These are phyloP conservation scores for Termitomyces sp. DNA, from an alignment of 768 basidiomycete genomes.

Conservation along the genomic window DNA sequence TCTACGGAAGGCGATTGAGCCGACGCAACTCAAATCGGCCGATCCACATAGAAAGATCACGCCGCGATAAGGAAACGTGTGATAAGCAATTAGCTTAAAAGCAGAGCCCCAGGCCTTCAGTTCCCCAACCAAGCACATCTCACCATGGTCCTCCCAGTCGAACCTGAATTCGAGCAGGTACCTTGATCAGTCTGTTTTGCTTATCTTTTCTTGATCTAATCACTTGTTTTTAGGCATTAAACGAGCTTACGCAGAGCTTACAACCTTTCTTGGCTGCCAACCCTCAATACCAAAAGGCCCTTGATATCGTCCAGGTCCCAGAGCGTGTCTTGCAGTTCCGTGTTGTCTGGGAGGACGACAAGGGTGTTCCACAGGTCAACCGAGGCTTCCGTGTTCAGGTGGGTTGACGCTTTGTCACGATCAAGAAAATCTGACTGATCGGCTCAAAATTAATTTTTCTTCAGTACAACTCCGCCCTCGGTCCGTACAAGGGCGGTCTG, in stretches of 20 bases:
- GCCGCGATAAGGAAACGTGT: neutral
- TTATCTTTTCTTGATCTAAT: neutral
- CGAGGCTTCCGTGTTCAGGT: constrained; percentile 72
- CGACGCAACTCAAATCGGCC: neutral
- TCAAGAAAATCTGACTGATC: neutral
- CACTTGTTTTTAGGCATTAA: constrained; percentile 40
- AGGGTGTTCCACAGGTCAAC: constrained; percentile 61
- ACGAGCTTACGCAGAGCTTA: constrained; percentile 62
- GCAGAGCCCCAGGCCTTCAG: neutral
- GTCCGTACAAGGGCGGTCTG: constrained; percentile 77
- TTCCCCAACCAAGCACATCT: neutral
- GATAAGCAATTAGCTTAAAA: constrained; percentile 2
- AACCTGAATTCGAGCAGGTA: constrained; percentile 70
- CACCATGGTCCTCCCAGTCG: constrained; percentile 39
- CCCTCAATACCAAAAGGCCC: constrained; percentile 62
- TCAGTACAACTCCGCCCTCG: constrained; percentile 73
- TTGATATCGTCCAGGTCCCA: constrained; percentile 56
- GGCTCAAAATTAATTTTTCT: neutral
- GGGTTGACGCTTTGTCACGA: constrained; percentile 10
- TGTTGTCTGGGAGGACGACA: constrained; percentile 73
- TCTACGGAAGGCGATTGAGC: neutral
- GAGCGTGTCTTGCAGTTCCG: constrained; percentile 63
- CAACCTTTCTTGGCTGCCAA: constrained; percentile 59
- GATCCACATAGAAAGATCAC: neutral
- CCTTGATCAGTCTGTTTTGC: constrained; percentile 1